Percentiles rank a stretch among this genome's conserved stretches.
phyloP scores from a whole-genome alignment of 768 basidiomycete species.

The Naganishia vaughanmartiniae region DNA sequence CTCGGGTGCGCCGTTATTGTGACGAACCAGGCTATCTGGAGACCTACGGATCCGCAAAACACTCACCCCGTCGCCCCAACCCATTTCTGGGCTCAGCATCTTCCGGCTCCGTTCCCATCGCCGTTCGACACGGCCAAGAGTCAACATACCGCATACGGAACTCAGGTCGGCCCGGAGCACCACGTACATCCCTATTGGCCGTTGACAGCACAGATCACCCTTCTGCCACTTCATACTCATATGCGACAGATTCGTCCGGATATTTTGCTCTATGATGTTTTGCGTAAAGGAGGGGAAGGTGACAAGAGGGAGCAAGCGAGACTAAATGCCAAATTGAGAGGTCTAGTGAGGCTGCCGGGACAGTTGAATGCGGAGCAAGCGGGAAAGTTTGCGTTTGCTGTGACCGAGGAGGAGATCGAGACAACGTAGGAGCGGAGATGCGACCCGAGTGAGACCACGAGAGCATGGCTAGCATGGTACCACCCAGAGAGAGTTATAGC shows the following conservation, averaged over 20 bases:
- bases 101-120: slow-evolving; percentile 28
- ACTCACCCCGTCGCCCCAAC: not conserved
- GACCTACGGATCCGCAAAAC: slow-evolving; percentile 8
- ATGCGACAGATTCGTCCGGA: slow-evolving; percentile 29
- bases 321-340: slow-evolving; percentile 11
- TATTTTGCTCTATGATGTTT: slow-evolving; percentile 22
- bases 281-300: slow-evolving; percentile 25
- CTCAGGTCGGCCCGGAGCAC: not conserved
- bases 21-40: slow-evolving; percentile 30
- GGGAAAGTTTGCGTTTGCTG: slow-evolving; percentile 5
- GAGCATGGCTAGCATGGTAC: too few relatives aligned
- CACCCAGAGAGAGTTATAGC: too few relatives aligned
- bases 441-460: too few relatives aligned
- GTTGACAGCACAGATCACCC: slow-evolving; percentile 28
- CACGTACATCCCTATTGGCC: slow-evolving; percentile 23
- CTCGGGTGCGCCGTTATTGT: slow-evolving; percentile 26
- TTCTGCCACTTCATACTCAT: not conserved
- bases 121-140: slow-evolving; percentile 17
- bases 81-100: slow-evolving; percentile 29
- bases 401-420: slow-evolving; percentile 2
- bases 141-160: not conserved
- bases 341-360: slow-evolving; percentile 18
- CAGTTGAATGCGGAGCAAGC: not conserved
- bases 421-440: not conserved
- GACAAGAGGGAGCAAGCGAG: slow-evolving; percentile 29